Evolutionary conservation across 1,284 basidiomycete genomes (phyloP), one percentile per base, ranked within the genome.

Genomic region (Rhizoctonia solani): DNA sequence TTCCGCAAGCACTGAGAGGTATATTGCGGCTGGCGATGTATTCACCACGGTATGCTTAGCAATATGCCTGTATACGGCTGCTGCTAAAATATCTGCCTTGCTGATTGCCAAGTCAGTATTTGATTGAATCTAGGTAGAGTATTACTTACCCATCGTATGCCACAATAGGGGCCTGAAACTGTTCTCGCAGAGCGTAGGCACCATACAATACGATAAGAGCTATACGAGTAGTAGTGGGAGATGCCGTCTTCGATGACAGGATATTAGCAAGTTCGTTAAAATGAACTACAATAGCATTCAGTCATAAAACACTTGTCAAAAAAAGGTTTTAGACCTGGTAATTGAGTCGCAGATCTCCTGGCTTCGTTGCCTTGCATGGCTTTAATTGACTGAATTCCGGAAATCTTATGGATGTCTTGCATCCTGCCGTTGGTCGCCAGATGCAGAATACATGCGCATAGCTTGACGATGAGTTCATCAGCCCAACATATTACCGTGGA

Each of bases 371-470:
- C 47, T 30, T 52, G 59, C 34, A 63, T 37, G 11, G 21, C n/a
- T 27, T 52, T 63, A 23, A 63, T 50, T 13, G 59, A 63, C 8
- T 37, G 44, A 9, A 46, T 37, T 9, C 44, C 59, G n/a, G 25
- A 25, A 29, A 32, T 16, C 47, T 46, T 61, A 19, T 63, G 49
- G 30, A 52, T 13, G 34, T 63, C 59, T 52, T 52, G 59, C 21
- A 63, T 52, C 32, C 21, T 34, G 34, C 59, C 59, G 23, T 30
- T 27, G 23, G 59, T 63, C 14, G 59, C 59, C 37, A 63, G 41
- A 63, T 63, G 59, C 5, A 63, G 59, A 34, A 63, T 63, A 63
- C 59, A 63, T 63, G 59, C 59, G 59, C 59, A 63, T 19, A 63
- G n/a, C 46, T 63, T 63, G 29, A 63, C 59, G 8, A 63, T 6